Evolutionary conservation across 352 stramenopile species (phyloP).

Genomic region (Pythium insidiosum): DNA sequence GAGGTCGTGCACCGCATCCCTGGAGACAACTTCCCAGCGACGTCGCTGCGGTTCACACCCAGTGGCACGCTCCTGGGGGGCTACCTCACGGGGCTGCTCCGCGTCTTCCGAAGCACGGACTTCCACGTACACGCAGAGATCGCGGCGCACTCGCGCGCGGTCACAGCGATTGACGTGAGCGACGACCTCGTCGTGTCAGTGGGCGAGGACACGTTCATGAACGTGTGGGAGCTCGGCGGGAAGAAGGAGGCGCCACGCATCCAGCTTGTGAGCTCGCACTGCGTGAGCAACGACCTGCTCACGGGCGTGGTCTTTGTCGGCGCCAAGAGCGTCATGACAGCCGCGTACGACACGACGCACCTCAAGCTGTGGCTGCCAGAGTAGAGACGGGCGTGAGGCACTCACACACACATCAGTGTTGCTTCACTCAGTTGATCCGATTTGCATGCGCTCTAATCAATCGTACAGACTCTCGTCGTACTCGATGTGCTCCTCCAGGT

Average conservation of each 20-base stretch:
- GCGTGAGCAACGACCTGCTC: slow-evolving; percentile 53
- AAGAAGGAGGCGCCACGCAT: slow-evolving; percentile 16
- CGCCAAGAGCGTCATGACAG: slow-evolving; percentile 41
- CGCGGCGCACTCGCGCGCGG: slow-evolving; percentile 53
- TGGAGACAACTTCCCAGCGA: slow-evolving; percentile 33
- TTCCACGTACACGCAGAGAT: slow-evolving; percentile 57
- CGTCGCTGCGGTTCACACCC: slow-evolving; percentile 40
- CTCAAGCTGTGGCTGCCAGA: slow-evolving; percentile 64
- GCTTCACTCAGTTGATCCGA: no score
- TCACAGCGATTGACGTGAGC: slow-evolving; percentile 50
- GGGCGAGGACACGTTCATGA: slow-evolving; percentile 72
- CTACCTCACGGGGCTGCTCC: slow-evolving; percentile 51
- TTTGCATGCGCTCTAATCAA: slow-evolving; percentile 17
- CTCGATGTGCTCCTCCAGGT: slow-evolving; percentile 78
- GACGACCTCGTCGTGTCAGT: slow-evolving; percentile 50
- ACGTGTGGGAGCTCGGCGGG: slow-evolving; percentile 56
- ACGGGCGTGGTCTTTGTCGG: slow-evolving; percentile 43
- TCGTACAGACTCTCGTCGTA: slow-evolving; percentile 81
- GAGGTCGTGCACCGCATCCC: slow-evolving; percentile 54
- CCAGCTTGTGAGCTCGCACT: slow-evolving; percentile 52
- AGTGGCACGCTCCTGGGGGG: slow-evolving; percentile 47
- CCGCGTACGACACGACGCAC: slow-evolving; percentile 55
- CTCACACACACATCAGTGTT: no score
- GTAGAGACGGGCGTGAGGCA: slow-evolving; percentile 21
- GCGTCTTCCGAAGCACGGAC: slow-evolving; percentile 37